A percentile compares a stretch with the other conserved stretches of the same genome.
Conservation (phyloP, 2,329 filamentous ascomycete genomes). For the Xenoacremonium recifei region DNA sequence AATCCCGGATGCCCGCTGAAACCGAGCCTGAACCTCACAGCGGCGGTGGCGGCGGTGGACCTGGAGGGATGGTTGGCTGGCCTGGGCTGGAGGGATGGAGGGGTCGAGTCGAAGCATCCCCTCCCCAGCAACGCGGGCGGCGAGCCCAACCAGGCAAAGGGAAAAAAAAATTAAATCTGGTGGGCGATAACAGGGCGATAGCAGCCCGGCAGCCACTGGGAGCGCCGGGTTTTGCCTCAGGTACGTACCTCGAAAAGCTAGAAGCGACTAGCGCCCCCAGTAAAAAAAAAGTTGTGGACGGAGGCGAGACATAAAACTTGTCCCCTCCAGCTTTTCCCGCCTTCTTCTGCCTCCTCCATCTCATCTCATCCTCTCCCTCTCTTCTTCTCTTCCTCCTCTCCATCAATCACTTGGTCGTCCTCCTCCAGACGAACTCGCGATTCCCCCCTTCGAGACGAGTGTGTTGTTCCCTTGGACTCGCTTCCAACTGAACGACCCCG, state of each 20-base stretch:
- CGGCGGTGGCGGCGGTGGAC: no score
- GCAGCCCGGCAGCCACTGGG: no score
- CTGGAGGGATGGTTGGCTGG: no score
- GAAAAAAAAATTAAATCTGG: no score
- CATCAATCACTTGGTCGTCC: slow-evolving; percentile 35
- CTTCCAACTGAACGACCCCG: slow-evolving; percentile 33
- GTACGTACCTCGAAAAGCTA: not conserved
- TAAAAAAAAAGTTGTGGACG: slow-evolving; percentile 29
- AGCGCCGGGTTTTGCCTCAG: no score
- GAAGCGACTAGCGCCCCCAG: slow-evolving; percentile 2
- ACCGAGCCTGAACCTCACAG: no score
- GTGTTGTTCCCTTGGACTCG: slow-evolving; percentile 34
- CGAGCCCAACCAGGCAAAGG: no score
- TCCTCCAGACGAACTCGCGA: slow-evolving; percentile 42
- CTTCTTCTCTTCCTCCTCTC: slow-evolving; percentile 35
- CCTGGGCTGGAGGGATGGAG: no score
- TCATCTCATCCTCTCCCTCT: slow-evolving; percentile 30
- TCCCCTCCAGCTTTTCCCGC: slow-evolving; percentile 24
- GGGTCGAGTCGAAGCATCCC: no score
- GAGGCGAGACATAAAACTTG: slow-evolving; percentile 34
- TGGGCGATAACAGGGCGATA: no score
- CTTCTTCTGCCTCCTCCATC: slow-evolving; percentile 29
- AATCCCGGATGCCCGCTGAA: no score
- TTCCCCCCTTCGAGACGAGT: slow-evolving; percentile 15
- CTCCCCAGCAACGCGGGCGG: no score